Conservation (phyloP, 2,329 filamentous ascomycete species). For the Pseudogymnoascus sp. region DNA sequence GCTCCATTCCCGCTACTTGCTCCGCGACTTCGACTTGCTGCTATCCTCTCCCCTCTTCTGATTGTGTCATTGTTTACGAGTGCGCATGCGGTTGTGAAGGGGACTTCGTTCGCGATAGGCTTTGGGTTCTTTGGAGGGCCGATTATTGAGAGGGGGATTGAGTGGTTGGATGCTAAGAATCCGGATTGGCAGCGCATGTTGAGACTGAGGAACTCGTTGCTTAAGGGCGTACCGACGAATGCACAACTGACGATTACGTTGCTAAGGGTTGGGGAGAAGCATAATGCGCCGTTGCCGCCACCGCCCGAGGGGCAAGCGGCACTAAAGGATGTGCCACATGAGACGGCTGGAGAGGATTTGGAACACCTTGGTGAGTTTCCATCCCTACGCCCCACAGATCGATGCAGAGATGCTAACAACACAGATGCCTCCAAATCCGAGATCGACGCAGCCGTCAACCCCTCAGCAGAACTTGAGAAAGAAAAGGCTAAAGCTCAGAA, state of each 20-base stretch:
- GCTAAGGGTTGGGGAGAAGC: conserved; percentile 71
- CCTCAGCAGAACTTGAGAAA: conserved; percentile 35
- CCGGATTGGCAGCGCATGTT: conserved; percentile 70
- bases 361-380: conserved; percentile 41
- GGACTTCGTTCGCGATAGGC: conserved; percentile 57
- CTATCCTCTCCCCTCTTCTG: conserved; percentile 43
- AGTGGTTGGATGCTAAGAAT: conserved; percentile 51
- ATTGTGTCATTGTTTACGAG: conserved; percentile 45
- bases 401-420: neutral
- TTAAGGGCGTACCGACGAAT: conserved; percentile 79
- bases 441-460: conserved; percentile 28
- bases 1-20: conserved; percentile 49
- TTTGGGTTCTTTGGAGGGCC: conserved; percentile 77
- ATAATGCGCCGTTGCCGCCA: conserved; percentile 59
- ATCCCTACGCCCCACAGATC: conserved; percentile 21
- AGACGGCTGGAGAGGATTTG: conserved; percentile 44
- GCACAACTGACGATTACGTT: conserved; percentile 75
- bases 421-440: conserved; percentile 24
- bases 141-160: conserved; percentile 51
- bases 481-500: conserved; percentile 29
- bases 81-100: conserved; percentile 56
- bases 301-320: conserved; percentile 41
- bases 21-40: conserved; percentile 47
- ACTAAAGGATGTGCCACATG: conserved; percentile 14
- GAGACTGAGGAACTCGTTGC: conserved; percentile 64